Base-by-base conservation (phyloP, 345 rosid species). In the Raphanus sativus region DNA sequence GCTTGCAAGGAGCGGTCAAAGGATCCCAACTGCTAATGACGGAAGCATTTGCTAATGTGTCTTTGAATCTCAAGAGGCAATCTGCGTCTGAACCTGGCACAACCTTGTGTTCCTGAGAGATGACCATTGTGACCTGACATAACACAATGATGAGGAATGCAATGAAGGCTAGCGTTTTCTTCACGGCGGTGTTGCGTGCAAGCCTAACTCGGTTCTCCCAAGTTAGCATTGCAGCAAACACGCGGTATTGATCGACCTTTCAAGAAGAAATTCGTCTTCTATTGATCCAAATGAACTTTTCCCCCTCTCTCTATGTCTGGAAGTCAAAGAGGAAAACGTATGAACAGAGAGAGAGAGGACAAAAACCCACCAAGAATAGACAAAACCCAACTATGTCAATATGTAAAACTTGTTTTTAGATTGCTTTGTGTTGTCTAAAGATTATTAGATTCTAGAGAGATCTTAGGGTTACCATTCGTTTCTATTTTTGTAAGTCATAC, bases 21-120 rank as follows among this genome's bases (percentile, higher is more conserved):
- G 79, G 30, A 61, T 83, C 70, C 97, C 97, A 91, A 67, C 75
- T 74, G 16, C n/a, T 56, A 50, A 87, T 73, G 65, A 67, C 73
- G 0, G 74, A 62, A 13, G 61, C 63, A 52, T 82, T 77, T 7
- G 60, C 28, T 42, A 85, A 61, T 16, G 86, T 65, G 12, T 76
- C 62, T 81, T 74, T 84, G 63, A 86, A 86, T 15, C 61, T 59
- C 71, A 86, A 40, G 24, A 86, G 84, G 32, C 64, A 38, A 32
- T 87, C 87, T 10, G 56, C 55, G 36, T 87, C 86, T 74, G 82
- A 80, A 58, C 67, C 82, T 62, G 71, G 82, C 16, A 69, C 75
- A 69, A 63, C 71, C 32, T 12, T 25, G 16, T 50, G 55, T 5
- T 40, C 76, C 25, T 67, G 70, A 28, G 86, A 69, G 67, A 60